These are phyloP conservation scores for Cryptococcus depauperatus DNA, from an alignment of 1,284 basidiomycete species.

Conservation along the genomic window DNA sequence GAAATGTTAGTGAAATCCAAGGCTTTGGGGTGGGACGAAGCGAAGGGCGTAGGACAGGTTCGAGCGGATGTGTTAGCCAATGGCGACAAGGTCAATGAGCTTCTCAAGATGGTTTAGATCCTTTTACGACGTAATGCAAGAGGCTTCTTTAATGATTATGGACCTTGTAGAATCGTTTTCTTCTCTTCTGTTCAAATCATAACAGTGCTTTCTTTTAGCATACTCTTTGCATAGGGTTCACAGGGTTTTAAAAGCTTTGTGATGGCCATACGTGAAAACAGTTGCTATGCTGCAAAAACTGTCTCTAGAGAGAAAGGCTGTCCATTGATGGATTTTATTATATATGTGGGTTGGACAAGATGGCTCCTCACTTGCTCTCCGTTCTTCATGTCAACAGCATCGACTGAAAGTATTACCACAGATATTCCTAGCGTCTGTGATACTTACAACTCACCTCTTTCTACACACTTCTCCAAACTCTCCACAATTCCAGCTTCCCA, in stretches of 20 bases:
- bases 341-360: conserved; percentile 5
- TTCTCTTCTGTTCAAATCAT: too few relatives aligned
- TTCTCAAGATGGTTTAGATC: conserved; percentile 62
- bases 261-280: too few relatives aligned
- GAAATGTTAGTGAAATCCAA: conserved; percentile 59
- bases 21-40: conserved; percentile 55
- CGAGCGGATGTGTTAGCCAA: conserved; percentile 30
- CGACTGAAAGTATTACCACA: conserved; percentile 3
- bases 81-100: conserved; percentile 52
- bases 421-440: not conserved
- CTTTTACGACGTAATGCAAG: not conserved
- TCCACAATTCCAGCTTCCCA: conserved; percentile 28
- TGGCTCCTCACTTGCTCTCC: conserved; percentile 7
- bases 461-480: conserved; percentile 18
- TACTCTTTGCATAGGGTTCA: too few relatives aligned
- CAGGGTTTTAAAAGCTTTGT: too few relatives aligned
- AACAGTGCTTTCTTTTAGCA: too few relatives aligned
- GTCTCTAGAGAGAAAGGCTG: conserved; percentile 5
- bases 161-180: not conserved
- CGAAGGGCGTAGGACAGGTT: conserved; percentile 31
- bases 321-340: conserved; percentile 6
- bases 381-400: conserved; percentile 14
- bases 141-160: not conserved
- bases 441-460: conserved; percentile 20
- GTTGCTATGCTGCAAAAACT: not conserved